A percentile compares a stretch with the other conserved stretches of the same genome.
These are phyloP conservation scores for Oryza nivara DNA, from an alignment of 176 grass and related monocot genomes.

Conservation along the genomic window DNA sequence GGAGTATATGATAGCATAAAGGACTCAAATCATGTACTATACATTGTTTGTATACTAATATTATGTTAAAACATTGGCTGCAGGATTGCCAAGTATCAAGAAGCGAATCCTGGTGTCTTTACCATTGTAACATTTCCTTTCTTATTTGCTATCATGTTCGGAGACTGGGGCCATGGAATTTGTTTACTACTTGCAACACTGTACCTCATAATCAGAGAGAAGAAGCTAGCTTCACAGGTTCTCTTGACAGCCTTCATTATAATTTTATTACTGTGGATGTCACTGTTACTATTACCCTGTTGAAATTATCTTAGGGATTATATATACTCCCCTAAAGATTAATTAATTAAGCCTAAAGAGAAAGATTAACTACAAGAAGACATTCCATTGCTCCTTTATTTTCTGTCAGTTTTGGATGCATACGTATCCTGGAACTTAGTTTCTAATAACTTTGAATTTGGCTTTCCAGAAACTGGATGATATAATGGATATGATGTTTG, in stretches of 20 bases:
- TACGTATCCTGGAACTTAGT: not conserved
- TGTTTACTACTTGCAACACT: conserved; percentile 71
- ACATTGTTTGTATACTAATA: conserved; percentile 14
- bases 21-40: not conserved
- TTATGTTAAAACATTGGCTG: conserved; percentile 30
- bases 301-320: not conserved
- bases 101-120: conserved; percentile 90
- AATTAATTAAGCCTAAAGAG: not conserved
- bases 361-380: not conserved
- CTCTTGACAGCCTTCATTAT: conserved; percentile 23
- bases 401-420: not conserved
- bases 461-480: conserved; percentile 74
- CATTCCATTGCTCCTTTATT: not conserved
- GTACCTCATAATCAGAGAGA: conserved; percentile 75
- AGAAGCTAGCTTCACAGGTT: conserved; percentile 90
- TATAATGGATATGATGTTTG: conserved; percentile 95
- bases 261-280: not conserved
- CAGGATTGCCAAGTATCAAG: conserved; percentile 90
- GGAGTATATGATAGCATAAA: not conserved
- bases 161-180: conserved; percentile 94
- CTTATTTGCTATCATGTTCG: conserved; percentile 98
- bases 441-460: conserved; percentile 5
- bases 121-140: conserved; percentile 97
- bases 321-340: not conserved
- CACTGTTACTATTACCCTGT: not conserved